Evolutionary conservation across 2,329 filamentous ascomycete species (phyloP), one percentile per base, ranked within the genome.

Genomic region (Xylaria multiplex): DNA sequence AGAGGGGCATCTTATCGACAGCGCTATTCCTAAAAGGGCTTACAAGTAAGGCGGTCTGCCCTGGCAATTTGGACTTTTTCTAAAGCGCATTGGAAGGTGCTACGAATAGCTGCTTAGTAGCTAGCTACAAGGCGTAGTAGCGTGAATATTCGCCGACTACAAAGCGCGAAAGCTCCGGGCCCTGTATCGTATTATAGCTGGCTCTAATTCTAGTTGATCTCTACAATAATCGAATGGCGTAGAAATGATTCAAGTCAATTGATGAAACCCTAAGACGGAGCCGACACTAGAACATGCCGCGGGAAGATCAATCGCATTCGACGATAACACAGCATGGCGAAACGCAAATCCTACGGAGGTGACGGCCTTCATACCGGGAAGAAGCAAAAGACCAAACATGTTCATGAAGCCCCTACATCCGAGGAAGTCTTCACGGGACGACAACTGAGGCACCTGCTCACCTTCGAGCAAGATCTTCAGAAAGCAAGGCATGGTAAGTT

Each of bases 381-480:
- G 76, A 83, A 86, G 68, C 83, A 84, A 67, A 87, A 86, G 75
- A 79, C 85, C n/a, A 71, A 66, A 43, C 72, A 77, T 64, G 79
- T 83, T 5, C 84, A 88, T 69, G 84, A 88, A 64, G 77, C 83
- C 1, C 85, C 87, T 14, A 85, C 86, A 2, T 85, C 84, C 11
- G 88, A 90, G 70, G 86, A 90, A 43, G 83, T 92, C 53, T 80
- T 83, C 55, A 88, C 88, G 43, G 84, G 85, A 69, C 84, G 87
- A 59, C 91, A 96, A 75, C 82, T 96, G 66, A 86, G 86, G 73
- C 84, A 88, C 66, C 82, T 93, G 50, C 83, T 96, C 46, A 79
- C 83, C 62, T 93, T 93, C 74, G 85, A 91, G 70, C 91, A 93
- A 78, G 89, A 93, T 77, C 79, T 88, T 77, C 81, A 83, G 74